These are phyloP conservation scores for Bidens hawaiensis DNA, from an alignment of 140 eudicot genomes.

Conservation along the genomic window DNA sequence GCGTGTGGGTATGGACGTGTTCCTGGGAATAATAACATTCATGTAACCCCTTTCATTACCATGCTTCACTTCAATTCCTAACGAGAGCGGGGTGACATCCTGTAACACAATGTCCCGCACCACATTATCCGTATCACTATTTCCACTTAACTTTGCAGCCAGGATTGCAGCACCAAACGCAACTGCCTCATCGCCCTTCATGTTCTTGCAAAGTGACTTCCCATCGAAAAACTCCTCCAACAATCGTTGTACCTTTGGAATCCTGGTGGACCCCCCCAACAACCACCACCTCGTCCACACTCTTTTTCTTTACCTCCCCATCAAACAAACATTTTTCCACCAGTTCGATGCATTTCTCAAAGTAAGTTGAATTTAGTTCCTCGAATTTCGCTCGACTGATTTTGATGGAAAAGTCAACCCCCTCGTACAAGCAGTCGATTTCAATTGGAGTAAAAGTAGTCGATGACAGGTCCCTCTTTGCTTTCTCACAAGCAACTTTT, in stretches of 20 bases:
- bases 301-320: slow-evolving; percentile 1
- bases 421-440: neutral
- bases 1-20: neutral
- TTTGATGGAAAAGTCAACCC: slow-evolving; percentile 2
- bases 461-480: slow-evolving; percentile 16
- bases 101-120: neutral
- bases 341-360: neutral
- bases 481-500: slow-evolving; percentile 14
- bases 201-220: slow-evolving; percentile 5
- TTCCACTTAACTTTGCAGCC: neutral
- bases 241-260: slow-evolving; percentile 8
- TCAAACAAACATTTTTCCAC: slow-evolving; percentile 8
- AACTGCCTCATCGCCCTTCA: slow-evolving; percentile 2
- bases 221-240: slow-evolving; percentile 1
- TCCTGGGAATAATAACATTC: neutral
- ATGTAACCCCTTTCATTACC: neutral
- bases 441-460: neutral
- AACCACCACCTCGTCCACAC: neutral
- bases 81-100: neutral
- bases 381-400: slow-evolving; percentile 6
- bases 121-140: neutral
- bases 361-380: slow-evolving; percentile 6
- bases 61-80: neutral
- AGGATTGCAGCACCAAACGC: slow-evolving; percentile 4
- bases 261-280: slow-evolving; percentile 13